phyloP scores from a whole-genome alignment of 192 early-diverging fungal genomes.

The Linnemannia elongata region DNA sequence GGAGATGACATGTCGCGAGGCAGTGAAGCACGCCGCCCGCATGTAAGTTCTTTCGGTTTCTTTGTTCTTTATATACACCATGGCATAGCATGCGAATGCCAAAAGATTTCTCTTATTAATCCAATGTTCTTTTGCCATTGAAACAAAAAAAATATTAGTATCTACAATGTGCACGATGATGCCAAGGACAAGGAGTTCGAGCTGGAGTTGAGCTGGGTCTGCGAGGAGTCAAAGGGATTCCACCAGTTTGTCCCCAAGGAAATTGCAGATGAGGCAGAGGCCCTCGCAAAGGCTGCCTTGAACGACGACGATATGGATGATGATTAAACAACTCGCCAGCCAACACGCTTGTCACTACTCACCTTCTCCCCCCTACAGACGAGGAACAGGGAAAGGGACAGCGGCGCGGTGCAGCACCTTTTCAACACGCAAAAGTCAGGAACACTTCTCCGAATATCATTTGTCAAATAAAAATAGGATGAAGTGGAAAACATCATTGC shows the following conservation, averaged over 20 bases:
- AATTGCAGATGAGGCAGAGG: slow-evolving; percentile 87
- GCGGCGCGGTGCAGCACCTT: background rate
- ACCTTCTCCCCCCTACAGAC: background rate
- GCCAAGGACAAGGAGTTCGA: slow-evolving; percentile 99
- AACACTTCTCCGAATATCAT: too few species aligned
- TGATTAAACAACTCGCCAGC: background rate
- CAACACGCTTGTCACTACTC: too few species aligned
- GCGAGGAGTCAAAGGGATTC: slow-evolving; percentile 79
- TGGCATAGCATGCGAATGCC: too few species aligned
- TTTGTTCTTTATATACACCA: slow-evolving; percentile 4
- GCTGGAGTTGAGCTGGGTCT: slow-evolving; percentile 97
- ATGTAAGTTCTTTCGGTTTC: slow-evolving; percentile 71
- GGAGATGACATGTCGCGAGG: slow-evolving; percentile 84
- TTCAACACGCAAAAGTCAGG: too few species aligned
- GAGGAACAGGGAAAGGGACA: background rate
- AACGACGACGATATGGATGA: slow-evolving; percentile 1
- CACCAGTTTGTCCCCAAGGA: slow-evolving; percentile 93
- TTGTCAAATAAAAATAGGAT: too few species aligned
- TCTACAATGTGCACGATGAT: slow-evolving; percentile 95
- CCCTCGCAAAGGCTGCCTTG: slow-evolving; percentile 73
- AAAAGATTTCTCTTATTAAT: too few species aligned
- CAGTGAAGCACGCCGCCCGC: slow-evolving; percentile 93
- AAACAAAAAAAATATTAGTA: slow-evolving; percentile 62
- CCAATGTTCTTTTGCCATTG: too few species aligned
- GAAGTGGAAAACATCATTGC: too few species aligned